Evolutionary conservation across 2,329 filamentous ascomycete species (phyloP).

Genomic region (Whalleya microplaca): DNA sequence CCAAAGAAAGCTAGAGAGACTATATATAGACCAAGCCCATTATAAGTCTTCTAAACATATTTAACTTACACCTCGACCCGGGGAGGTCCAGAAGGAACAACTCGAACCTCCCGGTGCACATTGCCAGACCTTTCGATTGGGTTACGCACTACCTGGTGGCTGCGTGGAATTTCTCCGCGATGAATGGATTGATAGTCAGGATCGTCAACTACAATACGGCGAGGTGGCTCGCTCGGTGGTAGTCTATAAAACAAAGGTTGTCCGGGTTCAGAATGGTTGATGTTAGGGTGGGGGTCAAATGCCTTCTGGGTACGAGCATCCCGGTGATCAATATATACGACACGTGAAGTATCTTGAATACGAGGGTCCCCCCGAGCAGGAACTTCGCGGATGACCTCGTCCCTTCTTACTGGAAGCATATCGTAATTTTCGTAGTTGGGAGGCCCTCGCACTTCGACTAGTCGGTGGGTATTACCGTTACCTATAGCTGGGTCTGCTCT

Average conservation of each 20-base stretch:
- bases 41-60: neutral
- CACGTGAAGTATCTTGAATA: conserved; percentile 18
- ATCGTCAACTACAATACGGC: conserved; percentile 1
- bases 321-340: conserved; percentile 30
- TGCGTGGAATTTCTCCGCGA: conserved; percentile 18
- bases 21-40: neutral
- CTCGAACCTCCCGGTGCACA: conserved; percentile 12
- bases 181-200: conserved; percentile 7
- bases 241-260: conserved; percentile 4
- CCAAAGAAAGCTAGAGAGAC: neutral
- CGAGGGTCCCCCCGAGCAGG: conserved; percentile 18
- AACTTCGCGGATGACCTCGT: conserved; percentile 13
- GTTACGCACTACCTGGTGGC: conserved; percentile 10
- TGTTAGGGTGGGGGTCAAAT: conserved; percentile 14
- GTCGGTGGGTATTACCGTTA: conserved; percentile 27
- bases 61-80: conserved; percentile 29
- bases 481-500: conserved; percentile 31
- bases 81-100: conserved; percentile 8
- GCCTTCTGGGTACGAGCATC: conserved; percentile 14
- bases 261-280: conserved; percentile 7
- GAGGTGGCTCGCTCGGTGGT: conserved; percentile 12
- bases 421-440: conserved; percentile 22
- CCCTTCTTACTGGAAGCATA: conserved; percentile 14
- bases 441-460: conserved; percentile 29
- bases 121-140: conserved; percentile 16